These are phyloP conservation scores for Myriosclerotinia curreyana DNA, from an alignment of 2,329 filamentous ascomycete species.

Conservation along the genomic window DNA sequence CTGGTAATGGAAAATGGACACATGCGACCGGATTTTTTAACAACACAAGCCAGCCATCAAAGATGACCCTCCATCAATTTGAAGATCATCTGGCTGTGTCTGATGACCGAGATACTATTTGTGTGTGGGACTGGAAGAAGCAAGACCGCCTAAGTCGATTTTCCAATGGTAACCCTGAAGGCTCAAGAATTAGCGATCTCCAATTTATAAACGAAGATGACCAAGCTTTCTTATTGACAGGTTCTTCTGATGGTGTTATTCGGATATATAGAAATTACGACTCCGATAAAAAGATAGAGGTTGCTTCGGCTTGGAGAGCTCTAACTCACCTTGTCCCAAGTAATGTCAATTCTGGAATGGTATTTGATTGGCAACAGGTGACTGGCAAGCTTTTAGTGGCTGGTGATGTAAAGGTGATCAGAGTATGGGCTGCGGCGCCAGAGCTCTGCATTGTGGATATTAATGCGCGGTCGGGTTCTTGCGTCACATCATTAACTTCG, in stretches of 20 bases:
- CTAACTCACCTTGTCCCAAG: slow-evolving; percentile 91
- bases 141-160: slow-evolving; percentile 75
- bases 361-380: slow-evolving; percentile 99
- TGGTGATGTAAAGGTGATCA: slow-evolving; percentile 90
- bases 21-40: slow-evolving; percentile 79
- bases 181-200: slow-evolving; percentile 89
- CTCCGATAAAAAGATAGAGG: slow-evolving; percentile 68
- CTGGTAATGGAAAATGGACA: slow-evolving; percentile 83
- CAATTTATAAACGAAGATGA: slow-evolving; percentile 99
- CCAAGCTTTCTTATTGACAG: slow-evolving; percentile 89
- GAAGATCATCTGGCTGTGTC: slow-evolving; percentile 93
- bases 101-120: slow-evolving; percentile 87
- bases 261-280: slow-evolving; percentile 94
- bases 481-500: slow-evolving; percentile 91
- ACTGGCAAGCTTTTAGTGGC: slow-evolving; percentile 92
- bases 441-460: slow-evolving; percentile 94
- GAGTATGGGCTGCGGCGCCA: slow-evolving; percentile 91
- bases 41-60: slow-evolving; percentile 83
- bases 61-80: slow-evolving; percentile 97
- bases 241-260: slow-evolving; percentile 90
- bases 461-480: slow-evolving; percentile 87
- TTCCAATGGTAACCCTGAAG: slow-evolving; percentile 88
- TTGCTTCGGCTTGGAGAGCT: slow-evolving; percentile 88
- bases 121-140: slow-evolving; percentile 90
- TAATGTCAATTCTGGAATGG: slow-evolving; percentile 90